These are phyloP conservation scores for Fistulifera solaris DNA, from an alignment of 108 stramenopile genomes.

Conservation along the genomic window DNA sequence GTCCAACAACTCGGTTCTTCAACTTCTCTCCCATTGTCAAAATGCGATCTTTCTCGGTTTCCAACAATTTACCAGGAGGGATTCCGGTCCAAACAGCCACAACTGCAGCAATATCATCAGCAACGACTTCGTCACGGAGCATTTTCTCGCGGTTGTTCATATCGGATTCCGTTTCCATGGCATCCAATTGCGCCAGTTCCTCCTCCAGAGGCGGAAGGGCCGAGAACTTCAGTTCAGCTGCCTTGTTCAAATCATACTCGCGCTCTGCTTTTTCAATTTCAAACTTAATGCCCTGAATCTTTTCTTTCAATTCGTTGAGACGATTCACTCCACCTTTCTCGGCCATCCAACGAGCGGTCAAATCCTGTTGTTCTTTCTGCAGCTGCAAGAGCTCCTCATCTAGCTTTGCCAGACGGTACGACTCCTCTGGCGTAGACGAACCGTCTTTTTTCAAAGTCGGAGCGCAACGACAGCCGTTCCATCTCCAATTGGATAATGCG, in stretches of 20 bases:
- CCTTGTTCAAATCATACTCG: constrained; percentile 88
- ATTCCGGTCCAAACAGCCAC: constrained; percentile 93
- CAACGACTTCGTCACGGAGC: constrained; percentile 86
- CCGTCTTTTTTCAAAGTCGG: constrained; percentile 51
- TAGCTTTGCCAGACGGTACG: constrained; percentile 51
- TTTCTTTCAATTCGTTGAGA: constrained; percentile 73
- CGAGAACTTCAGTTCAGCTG: constrained; percentile 91
- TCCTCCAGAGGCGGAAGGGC: constrained; percentile 74
- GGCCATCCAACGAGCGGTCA: constrained; percentile 76
- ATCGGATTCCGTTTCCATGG: constrained; percentile 16
- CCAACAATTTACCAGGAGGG: constrained; percentile 80
- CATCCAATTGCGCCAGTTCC: constrained; percentile 49
- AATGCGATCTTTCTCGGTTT: constrained; percentile 87
- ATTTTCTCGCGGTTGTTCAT: constrained; percentile 33
- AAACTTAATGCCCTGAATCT: constrained; percentile 74
- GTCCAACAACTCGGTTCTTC: constrained; percentile 84
- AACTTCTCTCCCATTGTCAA: constrained; percentile 84
- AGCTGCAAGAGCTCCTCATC: constrained; percentile 65
- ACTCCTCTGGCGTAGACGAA: constrained; percentile 20
- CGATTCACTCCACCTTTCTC: constrained; percentile 76
- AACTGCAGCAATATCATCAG: constrained; percentile 92
- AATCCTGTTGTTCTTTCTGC: constrained; percentile 52
- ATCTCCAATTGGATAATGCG: constrained; percentile 92
- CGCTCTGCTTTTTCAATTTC: constrained; percentile 91
- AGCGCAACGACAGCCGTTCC: constrained; percentile 83